These are phyloP conservation scores for Metarhizium brunneum DNA, from an alignment of 2,329 filamentous ascomycete species.

Conservation along the genomic window DNA sequence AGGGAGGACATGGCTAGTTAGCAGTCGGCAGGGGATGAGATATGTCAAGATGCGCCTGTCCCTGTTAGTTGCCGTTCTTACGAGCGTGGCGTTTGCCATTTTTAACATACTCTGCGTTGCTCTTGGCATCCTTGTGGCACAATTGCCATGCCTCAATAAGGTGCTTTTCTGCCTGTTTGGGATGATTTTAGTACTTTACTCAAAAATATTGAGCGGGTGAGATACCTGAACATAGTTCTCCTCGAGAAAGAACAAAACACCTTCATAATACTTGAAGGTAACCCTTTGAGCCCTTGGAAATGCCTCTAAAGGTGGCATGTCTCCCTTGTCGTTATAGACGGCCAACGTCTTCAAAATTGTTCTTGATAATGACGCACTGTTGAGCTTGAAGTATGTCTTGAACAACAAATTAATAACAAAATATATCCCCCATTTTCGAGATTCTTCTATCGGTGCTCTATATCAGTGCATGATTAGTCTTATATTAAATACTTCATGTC, in stretches of 20 bases:
- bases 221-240: slow-evolving; percentile 77
- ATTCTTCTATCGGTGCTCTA: slow-evolving; percentile 76
- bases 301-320: slow-evolving; percentile 69
- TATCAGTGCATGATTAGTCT: slow-evolving; percentile 1
- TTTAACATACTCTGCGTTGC: slow-evolving; percentile 69
- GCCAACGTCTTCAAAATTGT: slow-evolving; percentile 79
- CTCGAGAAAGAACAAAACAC: slow-evolving; percentile 86
- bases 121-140: slow-evolving; percentile 62
- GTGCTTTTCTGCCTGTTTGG: slow-evolving; percentile 61
- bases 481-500: not conserved
- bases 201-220: not conserved
- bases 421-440: slow-evolving; percentile 96
- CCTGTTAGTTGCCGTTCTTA: slow-evolving; percentile 12
- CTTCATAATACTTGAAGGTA: slow-evolving; percentile 93
- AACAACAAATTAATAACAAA: slow-evolving; percentile 90
- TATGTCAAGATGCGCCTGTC: slow-evolving; percentile 82
- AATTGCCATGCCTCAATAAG: slow-evolving; percentile 73
- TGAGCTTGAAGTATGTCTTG: slow-evolving; percentile 97
- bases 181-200: not conserved
- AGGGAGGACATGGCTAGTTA: slow-evolving; percentile 81
- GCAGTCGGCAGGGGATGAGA: slow-evolving; percentile 83
- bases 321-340: slow-evolving; percentile 58
- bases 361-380: slow-evolving; percentile 79
- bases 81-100: not conserved
- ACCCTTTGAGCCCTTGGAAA: slow-evolving; percentile 89